Percentiles rank a stretch among this genome's conserved stretches.
phyloP scores from a whole-genome alignment of 2,329 filamentous ascomycete genomes.

The Clarireedia hainanense region DNA sequence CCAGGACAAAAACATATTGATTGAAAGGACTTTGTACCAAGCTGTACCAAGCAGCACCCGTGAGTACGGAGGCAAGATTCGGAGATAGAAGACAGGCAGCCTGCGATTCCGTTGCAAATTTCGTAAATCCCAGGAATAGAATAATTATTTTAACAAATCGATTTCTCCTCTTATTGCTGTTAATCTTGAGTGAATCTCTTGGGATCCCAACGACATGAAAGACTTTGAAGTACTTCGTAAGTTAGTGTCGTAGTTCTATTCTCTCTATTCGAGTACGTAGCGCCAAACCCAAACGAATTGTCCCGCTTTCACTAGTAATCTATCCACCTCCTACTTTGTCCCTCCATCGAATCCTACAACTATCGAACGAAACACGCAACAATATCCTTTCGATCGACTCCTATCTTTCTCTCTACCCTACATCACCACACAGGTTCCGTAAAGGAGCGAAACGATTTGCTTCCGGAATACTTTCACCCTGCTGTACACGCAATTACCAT shows the following conservation, averaged over 20 bases:
- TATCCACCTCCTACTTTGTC: constrained; percentile 5
- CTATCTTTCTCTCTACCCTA: background rate
- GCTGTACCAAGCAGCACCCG: no score
- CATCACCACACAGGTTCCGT: no score
- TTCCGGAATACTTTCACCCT: no score
- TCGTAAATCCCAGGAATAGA: no score
- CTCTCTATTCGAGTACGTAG: background rate
- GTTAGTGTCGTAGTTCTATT: background rate
- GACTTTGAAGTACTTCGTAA: background rate
- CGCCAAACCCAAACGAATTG: constrained; percentile 9
- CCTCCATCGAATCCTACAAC: constrained; percentile 8
- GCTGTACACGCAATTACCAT: background rate
- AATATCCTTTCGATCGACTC: background rate
- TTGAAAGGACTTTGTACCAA: background rate
- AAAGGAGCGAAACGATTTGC: no score
- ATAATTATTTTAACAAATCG: no score
- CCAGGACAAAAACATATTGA: background rate
- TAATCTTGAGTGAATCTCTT: no score
- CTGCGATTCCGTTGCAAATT: no score
- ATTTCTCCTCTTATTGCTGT: no score
- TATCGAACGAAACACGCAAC: constrained; percentile 4
- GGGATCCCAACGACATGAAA: no score
- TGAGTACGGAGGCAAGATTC: no score
- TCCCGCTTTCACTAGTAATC: constrained; percentile 7
- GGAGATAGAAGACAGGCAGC: no score